A percentile compares a stretch with the other conserved stretches of the same genome.
Evolutionary conservation across 495 filamentous ascomycete species (phyloP).

Genomic region (Xylaria palmicola): DNA sequence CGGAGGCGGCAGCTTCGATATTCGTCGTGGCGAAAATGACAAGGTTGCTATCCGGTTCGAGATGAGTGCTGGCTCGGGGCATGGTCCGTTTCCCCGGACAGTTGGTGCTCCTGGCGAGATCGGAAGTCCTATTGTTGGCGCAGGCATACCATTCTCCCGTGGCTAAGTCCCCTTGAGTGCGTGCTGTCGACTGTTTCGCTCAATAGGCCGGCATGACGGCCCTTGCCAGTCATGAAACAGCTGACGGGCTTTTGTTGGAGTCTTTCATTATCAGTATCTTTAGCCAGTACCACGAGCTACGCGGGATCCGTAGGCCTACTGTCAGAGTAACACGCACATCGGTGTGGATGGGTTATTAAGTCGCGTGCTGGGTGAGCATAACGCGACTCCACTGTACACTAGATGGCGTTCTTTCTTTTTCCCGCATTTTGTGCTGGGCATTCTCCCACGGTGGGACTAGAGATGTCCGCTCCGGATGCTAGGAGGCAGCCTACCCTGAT

Average conservation of each 20-base stretch:
- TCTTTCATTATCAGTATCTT: slow-evolving; percentile 1
- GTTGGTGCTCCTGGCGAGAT: slow-evolving; percentile 52
- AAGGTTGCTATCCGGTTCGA: slow-evolving; percentile 53
- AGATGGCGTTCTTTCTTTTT: slow-evolving; percentile 18
- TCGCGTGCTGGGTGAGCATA: slow-evolving; percentile 21
- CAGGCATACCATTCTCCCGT: slow-evolving; percentile 15
- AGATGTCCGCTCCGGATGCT: neutral
- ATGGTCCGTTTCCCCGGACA: slow-evolving; percentile 29
- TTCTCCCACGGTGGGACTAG: neutral
- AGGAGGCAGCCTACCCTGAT: neutral
- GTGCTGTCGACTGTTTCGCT: neutral
- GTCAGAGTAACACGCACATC: slow-evolving; percentile 14
- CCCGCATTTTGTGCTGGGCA: neutral
- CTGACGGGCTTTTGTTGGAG: neutral
- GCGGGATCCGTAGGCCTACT: neutral
- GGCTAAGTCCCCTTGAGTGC: neutral
- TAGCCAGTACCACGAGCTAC: neutral
- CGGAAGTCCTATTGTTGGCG: slow-evolving; percentile 56
- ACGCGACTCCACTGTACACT: slow-evolving; percentile 17
- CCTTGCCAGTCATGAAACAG: too few relatives aligned
- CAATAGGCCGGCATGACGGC: too few relatives aligned
- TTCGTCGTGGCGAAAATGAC: slow-evolving; percentile 51
- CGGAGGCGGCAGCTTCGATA: slow-evolving; percentile 80
- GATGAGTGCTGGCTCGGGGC: slow-evolving; percentile 19
- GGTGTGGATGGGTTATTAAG: slow-evolving; percentile 9